phyloP scores from a whole-genome alignment of 139 green algal genomes.

The Picochlorum sp. region DNA sequence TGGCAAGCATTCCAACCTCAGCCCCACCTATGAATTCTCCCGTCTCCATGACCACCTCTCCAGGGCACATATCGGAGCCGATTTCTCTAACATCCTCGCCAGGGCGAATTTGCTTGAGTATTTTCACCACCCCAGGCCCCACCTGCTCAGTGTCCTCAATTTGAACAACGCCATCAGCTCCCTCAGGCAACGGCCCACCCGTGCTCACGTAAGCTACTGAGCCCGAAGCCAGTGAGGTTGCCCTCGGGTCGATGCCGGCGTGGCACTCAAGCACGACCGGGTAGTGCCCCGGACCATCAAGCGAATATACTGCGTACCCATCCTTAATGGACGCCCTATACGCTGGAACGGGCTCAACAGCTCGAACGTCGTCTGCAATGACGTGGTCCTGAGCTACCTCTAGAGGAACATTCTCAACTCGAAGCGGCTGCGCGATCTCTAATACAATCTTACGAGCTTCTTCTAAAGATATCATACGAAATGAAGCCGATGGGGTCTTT shows the following conservation, averaged over 20 bases:
- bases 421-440: slow-evolving; percentile 19
- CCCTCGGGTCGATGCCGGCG: slow-evolving; percentile 36
- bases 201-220: slow-evolving; percentile 86
- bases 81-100: slow-evolving; percentile 59
- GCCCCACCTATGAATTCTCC: slow-evolving; percentile 60
- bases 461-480: slow-evolving; percentile 70
- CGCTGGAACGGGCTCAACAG: slow-evolving; percentile 68
- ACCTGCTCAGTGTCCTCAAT: slow-evolving; percentile 69
- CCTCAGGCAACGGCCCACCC: slow-evolving; percentile 37
- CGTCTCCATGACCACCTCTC: slow-evolving; percentile 47
- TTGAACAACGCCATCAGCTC: slow-evolving; percentile 33
- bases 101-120: slow-evolving; percentile 31
- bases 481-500: slow-evolving; percentile 33
- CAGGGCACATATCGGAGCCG: slow-evolving; percentile 65
- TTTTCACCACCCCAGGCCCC: slow-evolving; percentile 14
- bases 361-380: slow-evolving; percentile 58
- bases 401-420: slow-evolving; percentile 33
- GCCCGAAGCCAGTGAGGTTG: slow-evolving; percentile 25
- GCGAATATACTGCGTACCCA: slow-evolving; percentile 78
- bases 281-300: slow-evolving; percentile 69
- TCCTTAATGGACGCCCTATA: slow-evolving; percentile 95
- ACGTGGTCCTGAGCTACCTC: slow-evolving; percentile 36
- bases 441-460: slow-evolving; percentile 64
- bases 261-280: slow-evolving; percentile 60
- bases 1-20: slow-evolving; percentile 86